Percentiles rank a stretch among this genome's conserved stretches.
phyloP scores from a whole-genome alignment of 768 basidiomycete species.

The Termitomyces sp. region DNA sequence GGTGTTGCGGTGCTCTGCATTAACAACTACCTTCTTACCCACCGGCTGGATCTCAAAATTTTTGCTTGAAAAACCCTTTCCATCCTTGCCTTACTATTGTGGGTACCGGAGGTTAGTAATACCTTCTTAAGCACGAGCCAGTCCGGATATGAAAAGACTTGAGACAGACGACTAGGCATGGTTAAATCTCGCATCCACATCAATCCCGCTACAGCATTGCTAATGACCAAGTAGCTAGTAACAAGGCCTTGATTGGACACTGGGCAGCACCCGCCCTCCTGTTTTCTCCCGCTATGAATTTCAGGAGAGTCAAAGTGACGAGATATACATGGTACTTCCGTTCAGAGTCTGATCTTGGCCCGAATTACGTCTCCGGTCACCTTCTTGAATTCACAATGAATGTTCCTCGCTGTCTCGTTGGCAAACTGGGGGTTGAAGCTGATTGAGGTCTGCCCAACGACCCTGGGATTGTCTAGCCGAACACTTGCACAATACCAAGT shows the following conservation, averaged over 20 bases:
- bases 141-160: not conserved
- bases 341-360: not conserved
- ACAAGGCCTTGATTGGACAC: not conserved
- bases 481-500: not conserved
- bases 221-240: not conserved
- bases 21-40: not conserved
- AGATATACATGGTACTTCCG: not conserved
- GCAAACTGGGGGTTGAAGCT: not conserved
- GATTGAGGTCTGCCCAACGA: not conserved
- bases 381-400: not conserved
- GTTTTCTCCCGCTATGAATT: not conserved
- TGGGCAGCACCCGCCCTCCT: not conserved
- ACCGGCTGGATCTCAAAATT: not conserved
- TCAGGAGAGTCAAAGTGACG: conserved; percentile 2
- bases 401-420: not conserved
- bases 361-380: conserved; percentile 1
- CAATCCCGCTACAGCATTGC: not conserved
- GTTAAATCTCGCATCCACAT: not conserved
- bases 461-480: not conserved
- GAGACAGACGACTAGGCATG: not conserved
- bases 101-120: not conserved
- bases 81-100: too few relatives aligned
- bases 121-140: not conserved
- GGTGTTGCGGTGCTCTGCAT: too few relatives aligned
- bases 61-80: not conserved